Percentiles rank a stretch among this genome's conserved stretches.
Conservation (phyloP, 805 yeast genomes). For the Saccharomyces jurei region DNA sequence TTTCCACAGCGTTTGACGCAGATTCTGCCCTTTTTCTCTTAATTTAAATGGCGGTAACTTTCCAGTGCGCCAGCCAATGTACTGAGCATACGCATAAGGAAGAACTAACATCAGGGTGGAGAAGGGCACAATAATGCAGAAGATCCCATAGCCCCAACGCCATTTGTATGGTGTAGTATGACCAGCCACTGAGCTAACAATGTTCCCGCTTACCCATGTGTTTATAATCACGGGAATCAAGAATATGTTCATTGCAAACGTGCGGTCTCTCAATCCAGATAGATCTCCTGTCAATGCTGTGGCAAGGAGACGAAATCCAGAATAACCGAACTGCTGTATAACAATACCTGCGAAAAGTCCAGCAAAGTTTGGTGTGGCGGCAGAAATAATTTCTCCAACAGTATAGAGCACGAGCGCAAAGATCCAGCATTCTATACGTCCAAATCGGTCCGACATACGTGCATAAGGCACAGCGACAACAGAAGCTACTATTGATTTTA, state of each 20-base stretch:
- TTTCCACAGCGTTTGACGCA: slow-evolving; percentile 16
- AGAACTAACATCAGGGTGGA: slow-evolving; percentile 37
- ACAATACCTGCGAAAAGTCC: not conserved
- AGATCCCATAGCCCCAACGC: slow-evolving; percentile 44
- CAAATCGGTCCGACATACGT: not conserved
- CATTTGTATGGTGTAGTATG: slow-evolving; percentile 26
- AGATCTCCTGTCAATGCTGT: not conserved
- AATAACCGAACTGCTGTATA: not conserved
- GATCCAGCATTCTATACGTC: not conserved
- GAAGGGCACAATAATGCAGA: slow-evolving; percentile 46
- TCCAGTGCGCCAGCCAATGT: slow-evolving; percentile 32
- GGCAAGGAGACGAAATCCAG: not conserved
- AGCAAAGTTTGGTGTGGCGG: not conserved
- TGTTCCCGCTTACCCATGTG: slow-evolving; percentile 54
- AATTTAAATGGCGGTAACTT: slow-evolving; percentile 32
- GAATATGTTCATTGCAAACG: slow-evolving; percentile 5
- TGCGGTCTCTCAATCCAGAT: not conserved
- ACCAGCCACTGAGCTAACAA: slow-evolving; percentile 27
- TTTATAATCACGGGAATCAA: slow-evolving; percentile 48
- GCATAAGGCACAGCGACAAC: not conserved
- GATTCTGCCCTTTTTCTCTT: slow-evolving; percentile 9
- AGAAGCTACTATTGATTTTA: not conserved
- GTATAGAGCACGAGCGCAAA: not conserved
- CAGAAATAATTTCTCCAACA: not conserved
- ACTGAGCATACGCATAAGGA: slow-evolving; percentile 36